These are phyloP conservation scores for Ambrosia trifida DNA, from an alignment of 129 eudicot species.

Conservation along the genomic window DNA sequence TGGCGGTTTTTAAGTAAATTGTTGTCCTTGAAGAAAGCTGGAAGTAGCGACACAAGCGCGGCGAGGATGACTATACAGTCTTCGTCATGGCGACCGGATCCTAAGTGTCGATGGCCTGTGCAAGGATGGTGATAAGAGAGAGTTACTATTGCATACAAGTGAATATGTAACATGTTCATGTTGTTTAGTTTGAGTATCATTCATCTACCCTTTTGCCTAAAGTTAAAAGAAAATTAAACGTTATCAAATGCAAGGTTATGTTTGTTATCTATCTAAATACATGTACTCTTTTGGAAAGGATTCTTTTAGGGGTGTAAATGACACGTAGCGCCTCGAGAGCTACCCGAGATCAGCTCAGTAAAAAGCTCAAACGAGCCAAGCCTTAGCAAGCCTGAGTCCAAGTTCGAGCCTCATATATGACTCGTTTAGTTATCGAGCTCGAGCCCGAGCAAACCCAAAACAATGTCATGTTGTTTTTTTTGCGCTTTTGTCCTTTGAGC, in stretches of 20 bases:
- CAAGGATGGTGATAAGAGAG: conserved; percentile 9
- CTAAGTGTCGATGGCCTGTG: conserved; percentile 2
- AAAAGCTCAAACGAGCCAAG: too few species aligned
- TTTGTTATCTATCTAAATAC: neutral
- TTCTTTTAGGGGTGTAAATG: too few species aligned
- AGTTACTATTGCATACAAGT: neutral
- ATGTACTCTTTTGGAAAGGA: too few species aligned
- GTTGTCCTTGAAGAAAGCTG: neutral
- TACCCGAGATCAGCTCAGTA: too few species aligned
- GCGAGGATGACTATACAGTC: neutral
- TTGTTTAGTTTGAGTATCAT: neutral
- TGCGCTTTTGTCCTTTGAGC: too few species aligned
- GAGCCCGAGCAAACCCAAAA: too few species aligned
- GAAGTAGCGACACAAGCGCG: neutral
- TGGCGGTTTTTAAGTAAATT: conserved; percentile 5
- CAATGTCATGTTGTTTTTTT: too few species aligned
- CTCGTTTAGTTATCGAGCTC: too few species aligned
- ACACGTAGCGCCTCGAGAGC: too few species aligned
- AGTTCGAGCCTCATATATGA: too few species aligned
- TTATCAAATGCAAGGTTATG: neutral
- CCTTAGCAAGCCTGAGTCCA: too few species aligned
- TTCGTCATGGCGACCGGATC: neutral
- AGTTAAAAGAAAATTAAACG: neutral
- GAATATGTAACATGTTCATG: neutral
- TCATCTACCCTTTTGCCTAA: too few species aligned